Base-by-base conservation (phyloP, 352 stramenopile genomes). In the Phytophthora capsici region DNA sequence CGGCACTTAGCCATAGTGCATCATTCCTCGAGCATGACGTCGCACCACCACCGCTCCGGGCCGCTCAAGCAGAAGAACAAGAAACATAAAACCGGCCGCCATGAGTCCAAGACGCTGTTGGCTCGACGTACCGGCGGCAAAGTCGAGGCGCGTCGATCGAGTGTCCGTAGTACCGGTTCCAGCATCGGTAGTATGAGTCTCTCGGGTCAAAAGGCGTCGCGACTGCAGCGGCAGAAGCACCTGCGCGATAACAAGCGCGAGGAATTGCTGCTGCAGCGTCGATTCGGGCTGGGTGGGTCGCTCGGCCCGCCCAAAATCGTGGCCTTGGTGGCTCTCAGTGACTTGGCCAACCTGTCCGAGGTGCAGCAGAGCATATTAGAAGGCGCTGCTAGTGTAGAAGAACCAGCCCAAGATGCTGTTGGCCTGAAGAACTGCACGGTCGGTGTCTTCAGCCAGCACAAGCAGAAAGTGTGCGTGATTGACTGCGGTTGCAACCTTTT, bases 41-140 rank as follows among this genome's bases (percentile, higher is more conserved):
- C 76, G 62, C 84, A 94, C 55, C 88, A 94, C 78, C 91, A 97
- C 54, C 89, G 91, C 49, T 87, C 88, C 37, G 89, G 89, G 44
- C 82, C 87, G 71, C 82, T 97, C 22, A 96, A 96, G 77, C 91
- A 97, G 77, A 81, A 78, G 38, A 97, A 97, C 78, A 96, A 96
- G 74, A 95, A 96, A 78, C 91, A 97, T 80, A 97, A 97, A 77
- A 83, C 70, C 16, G 88, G 88, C 0, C 80, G 79, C 20, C 86
- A 96, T 82, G 88, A 87, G 40, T 85, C 87, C 66, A 97, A 97
- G 81, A 86, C 80, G 37, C 56, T 83, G 68, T 60, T 92, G 44
- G 65, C 76, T 55, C 88, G 89, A 60, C 76, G 80, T 37, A 77
- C 70, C 8, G 87, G 87, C 55, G 87, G 87, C 53, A 95, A 94